Evolutionary conservation across 1,284 basidiomycete genomes (phyloP), one percentile per base, ranked within the genome.

Genomic region (Apiotrichum porosum): DNA sequence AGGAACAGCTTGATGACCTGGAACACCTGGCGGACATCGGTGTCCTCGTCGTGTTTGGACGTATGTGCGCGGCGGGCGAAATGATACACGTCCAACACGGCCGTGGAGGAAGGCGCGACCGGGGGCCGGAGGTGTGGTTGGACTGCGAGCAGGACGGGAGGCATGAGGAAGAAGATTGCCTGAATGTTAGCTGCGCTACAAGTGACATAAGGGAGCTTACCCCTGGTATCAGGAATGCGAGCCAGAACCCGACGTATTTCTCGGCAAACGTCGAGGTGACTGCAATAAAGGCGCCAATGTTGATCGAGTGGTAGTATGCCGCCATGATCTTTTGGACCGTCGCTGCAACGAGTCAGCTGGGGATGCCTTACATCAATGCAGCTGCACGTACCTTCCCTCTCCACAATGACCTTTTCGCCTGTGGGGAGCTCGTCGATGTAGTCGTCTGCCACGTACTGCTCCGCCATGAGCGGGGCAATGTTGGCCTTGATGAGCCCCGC

Each of bases 281-380:
- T 23, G 57, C 60, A 17, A 56, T 18, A 26, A 62, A 56, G 18
- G 55, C 57, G 34, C 60, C 60, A 14, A 59, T 22, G 46, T 62
- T 62, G 49, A 59, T 60, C 15, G 51, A 54, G 19, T 51, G 54
- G 39, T 60, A 62, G 45, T 60, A 62, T 3, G 55, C 51, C 9
- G 57, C 56, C 60, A 62, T 62, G 55, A 60, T 57, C 28, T 51
- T 48, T 33, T 57, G 57, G 3, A 62, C 52, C 12, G 56, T 62
- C 12, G 53, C 57, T 61, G 24, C 15, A 3, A 18, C 6, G 4
- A 9, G 30, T 52, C 34, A 49, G 42, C 23, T 14, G 6, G 5
- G 12, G 3, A 14, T n/a, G 4, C n/a, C 9, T 19, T 2, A 30
- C 35, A 6, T 30, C 22, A 10, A 23, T n/a, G 9, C 10, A 4